A percentile compares a stretch with the other conserved stretches of the same genome.
These are phyloP conservation scores for Sporothrix humicola DNA, from an alignment of 2,329 filamentous ascomycete genomes.

Conservation along the genomic window DNA sequence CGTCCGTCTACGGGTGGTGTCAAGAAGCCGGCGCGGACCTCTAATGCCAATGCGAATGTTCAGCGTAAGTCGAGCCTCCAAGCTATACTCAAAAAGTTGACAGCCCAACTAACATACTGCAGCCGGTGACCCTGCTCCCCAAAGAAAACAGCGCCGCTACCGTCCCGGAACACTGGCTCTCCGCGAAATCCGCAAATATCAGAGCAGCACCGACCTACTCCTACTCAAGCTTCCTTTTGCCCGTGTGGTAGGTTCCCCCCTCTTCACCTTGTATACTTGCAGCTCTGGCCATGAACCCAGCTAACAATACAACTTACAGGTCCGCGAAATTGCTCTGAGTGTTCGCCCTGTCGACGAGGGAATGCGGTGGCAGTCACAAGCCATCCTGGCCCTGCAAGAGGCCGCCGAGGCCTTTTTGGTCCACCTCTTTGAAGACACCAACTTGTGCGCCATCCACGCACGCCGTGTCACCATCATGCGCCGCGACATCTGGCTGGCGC, in stretches of 20 bases:
- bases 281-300: background rate
- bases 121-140: conserved; percentile 77
- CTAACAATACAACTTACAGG: conserved; percentile 45
- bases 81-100: conserved; percentile 35
- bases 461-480: conserved; percentile 98
- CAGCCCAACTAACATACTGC: conserved; percentile 5
- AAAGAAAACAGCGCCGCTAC: conserved; percentile 67
- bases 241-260: conserved; percentile 62
- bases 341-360: conserved; percentile 68
- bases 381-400: conserved; percentile 91
- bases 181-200: conserved; percentile 89
- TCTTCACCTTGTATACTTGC: background rate
- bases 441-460: conserved; percentile 94
- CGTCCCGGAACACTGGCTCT: conserved; percentile 83
- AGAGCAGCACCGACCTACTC: conserved; percentile 86
- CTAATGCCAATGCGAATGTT: conserved; percentile 1
- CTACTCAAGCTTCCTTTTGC: conserved; percentile 81
- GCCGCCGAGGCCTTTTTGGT: conserved; percentile 95
- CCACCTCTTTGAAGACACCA: conserved; percentile 94
- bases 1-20: conserved; percentile 29
- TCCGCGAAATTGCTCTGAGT: conserved; percentile 74
- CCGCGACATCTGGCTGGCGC: conserved; percentile 94
- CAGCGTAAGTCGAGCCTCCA: conserved; percentile 23
- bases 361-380: conserved; percentile 94
- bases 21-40: conserved; percentile 22